These are phyloP conservation scores for Colletotrichum limetticola DNA, from an alignment of 2,329 filamentous ascomycete genomes.

Conservation along the genomic window DNA sequence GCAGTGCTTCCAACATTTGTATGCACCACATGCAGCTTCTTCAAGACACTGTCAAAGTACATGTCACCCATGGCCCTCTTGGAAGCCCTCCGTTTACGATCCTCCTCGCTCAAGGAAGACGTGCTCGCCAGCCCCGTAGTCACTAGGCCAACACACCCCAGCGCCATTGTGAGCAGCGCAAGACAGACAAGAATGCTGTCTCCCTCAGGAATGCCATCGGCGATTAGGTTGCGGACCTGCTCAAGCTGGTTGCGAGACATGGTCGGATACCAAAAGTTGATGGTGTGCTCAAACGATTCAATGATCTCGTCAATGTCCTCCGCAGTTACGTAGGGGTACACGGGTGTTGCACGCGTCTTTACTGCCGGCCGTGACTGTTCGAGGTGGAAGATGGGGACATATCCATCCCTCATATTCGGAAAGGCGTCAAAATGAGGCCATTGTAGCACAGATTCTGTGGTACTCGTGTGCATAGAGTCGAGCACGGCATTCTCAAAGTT, in stretches of 20 bases:
- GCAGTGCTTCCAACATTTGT: conserved; percentile 57
- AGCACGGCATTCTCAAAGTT: conserved; percentile 59
- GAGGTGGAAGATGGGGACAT: conserved; percentile 58
- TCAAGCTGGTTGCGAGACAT: conserved; percentile 53
- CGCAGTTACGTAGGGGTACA: conserved; percentile 54
- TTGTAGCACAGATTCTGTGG: conserved; percentile 61
- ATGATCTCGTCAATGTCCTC: conserved; percentile 55
- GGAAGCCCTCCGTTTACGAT: conserved; percentile 43
- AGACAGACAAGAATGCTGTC: conserved; percentile 53
- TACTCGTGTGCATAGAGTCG: conserved; percentile 61
- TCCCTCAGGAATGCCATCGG: conserved; percentile 48
- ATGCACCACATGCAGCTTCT: conserved; percentile 57
- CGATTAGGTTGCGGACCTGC: conserved; percentile 45
- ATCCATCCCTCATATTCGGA: conserved; percentile 53
- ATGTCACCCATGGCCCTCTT: conserved; percentile 51
- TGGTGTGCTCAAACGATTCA: conserved; percentile 54
- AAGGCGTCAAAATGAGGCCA: conserved; percentile 62
- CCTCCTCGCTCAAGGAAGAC: conserved; percentile 37
- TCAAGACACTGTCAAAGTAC: conserved; percentile 59
- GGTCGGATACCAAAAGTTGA: conserved; percentile 66
- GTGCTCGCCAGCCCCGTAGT: conserved; percentile 42
- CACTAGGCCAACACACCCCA: conserved; percentile 58
- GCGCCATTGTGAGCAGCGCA: conserved; percentile 56
- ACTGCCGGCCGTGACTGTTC: conserved; percentile 55
- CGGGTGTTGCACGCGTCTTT: conserved; percentile 44